These are phyloP conservation scores for Dioszegia hungarica DNA, from an alignment of 768 basidiomycete species.

Conservation along the genomic window DNA sequence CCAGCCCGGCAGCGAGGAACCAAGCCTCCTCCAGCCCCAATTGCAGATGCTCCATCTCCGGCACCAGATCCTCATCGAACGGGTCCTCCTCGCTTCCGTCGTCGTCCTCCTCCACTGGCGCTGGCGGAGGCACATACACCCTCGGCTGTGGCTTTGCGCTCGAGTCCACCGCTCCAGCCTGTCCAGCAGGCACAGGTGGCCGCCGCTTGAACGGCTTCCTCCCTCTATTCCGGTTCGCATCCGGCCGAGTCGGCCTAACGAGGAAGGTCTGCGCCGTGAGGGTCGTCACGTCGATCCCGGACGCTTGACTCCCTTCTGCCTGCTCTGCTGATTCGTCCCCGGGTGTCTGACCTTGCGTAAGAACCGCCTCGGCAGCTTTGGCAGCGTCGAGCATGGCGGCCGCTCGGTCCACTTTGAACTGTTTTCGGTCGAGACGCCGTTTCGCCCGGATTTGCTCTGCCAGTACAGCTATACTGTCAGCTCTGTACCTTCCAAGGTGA, in stretches of 20 bases:
- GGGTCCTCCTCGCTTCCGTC: conserved; percentile 42
- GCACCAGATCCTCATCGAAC: conserved; percentile 54
- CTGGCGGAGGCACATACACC: background rate
- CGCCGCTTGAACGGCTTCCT: conserved; percentile 32
- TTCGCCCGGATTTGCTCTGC: conserved; percentile 87
- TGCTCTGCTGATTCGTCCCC: background rate
- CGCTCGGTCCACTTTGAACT: conserved; percentile 90
- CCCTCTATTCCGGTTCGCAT: conserved; percentile 36
- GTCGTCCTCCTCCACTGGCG: conserved; percentile 41
- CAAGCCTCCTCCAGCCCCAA: conserved; percentile 84
- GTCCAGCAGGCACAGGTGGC: background rate
- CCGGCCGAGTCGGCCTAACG: conserved; percentile 44
- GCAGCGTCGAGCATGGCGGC: conserved; percentile 57
- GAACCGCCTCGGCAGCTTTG: conserved; percentile 56
- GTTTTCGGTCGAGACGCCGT: conserved; percentile 78
- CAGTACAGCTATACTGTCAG: conserved; percentile 58
- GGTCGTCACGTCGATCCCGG: conserved; percentile 23
- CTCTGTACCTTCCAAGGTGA: background rate
- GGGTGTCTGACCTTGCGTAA: conserved; percentile 13
- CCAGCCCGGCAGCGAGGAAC: conserved; percentile 77
- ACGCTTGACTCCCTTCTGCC: background rate
- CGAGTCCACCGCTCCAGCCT: background rate
- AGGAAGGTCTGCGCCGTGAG: conserved; percentile 47
- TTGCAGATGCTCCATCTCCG: conserved; percentile 84
- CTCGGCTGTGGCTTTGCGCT: background rate